Base-by-base conservation (phyloP, 345 rosid species). In the Eucalyptus brandiana region DNA sequence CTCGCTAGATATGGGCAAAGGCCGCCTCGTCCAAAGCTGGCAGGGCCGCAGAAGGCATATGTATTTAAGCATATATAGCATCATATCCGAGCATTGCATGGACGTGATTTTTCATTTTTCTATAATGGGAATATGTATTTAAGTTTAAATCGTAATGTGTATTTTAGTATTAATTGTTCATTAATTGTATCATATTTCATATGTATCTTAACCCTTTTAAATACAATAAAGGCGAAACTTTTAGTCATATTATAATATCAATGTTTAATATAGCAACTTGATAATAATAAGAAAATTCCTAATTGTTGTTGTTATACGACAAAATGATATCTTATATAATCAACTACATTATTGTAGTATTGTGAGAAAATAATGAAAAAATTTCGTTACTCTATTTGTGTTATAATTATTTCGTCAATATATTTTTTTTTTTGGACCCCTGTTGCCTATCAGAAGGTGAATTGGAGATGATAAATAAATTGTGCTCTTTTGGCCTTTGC, bases 381-480 rank as follows among this genome's bases (percentile, higher is more conserved):
- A 0, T 2, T 23, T 56, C 1, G 3, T 54, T 23, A 56, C 62
- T 23, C 1, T 56, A 21, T 23, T 23, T 23, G 62, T 7, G 0
- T 56, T 56, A 21, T 56, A 9, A 56, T 56, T 56, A 56, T 0
- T 56, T 4, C 3, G 0, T 0, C 62, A 56, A 0, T 23, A 24
- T 24, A n/a, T 23, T 8, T 23, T 1, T 19, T 2, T 0, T 24
- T 56, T 56, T 9, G 13, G 62, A 2, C 6, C 30, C 62, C 6
- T 0, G 2, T 56, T 10, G 30, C 62, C 0, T 9, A 30, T 24
- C 1, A 2, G 6, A 56, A 56, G 30, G 62, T 56, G 62, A 56
- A 56, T 24, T 24, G 30, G 30, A 56, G 24, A 56, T 56, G 0
- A 56, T 56, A 56, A 24, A 56, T 23, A 0, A 56, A 24, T 56